phyloP scores from a whole-genome alignment of 2,329 filamentous ascomycete species.

The Tolypocladium amazonense region DNA sequence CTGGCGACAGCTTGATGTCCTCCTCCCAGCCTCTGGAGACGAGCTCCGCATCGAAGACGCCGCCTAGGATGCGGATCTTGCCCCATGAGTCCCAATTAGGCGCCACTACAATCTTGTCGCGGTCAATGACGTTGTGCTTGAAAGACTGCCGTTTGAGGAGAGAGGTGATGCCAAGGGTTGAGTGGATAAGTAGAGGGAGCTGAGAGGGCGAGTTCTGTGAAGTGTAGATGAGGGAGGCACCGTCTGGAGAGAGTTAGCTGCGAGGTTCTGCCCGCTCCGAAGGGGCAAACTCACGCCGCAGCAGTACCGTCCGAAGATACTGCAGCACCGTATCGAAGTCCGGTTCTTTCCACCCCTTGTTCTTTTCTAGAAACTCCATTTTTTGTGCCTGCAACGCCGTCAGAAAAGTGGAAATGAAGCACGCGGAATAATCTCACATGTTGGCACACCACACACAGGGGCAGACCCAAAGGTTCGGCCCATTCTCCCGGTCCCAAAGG shows the following conservation, averaged over 20 bases:
- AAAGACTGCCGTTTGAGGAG: conserved; percentile 67
- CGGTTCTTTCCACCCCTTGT: conserved; percentile 87
- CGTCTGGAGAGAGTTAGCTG: conserved; percentile 42
- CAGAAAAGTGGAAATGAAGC: conserved; percentile 8
- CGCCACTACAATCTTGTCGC: conserved; percentile 88
- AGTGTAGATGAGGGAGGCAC: conserved; percentile 77
- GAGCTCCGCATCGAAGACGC: conserved; percentile 84
- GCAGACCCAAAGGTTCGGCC: conserved; percentile 80
- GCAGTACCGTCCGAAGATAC: conserved; percentile 76
- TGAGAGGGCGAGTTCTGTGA: conserved; percentile 67
- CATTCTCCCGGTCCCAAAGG: conserved; percentile 84
- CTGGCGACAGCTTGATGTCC: conserved; percentile 55
- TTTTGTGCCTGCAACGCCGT: conserved; percentile 55
- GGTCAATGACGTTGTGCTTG: conserved; percentile 84
- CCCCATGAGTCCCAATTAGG: conserved; percentile 99
- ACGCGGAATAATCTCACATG: conserved; percentile 49
- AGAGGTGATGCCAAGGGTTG: conserved; percentile 76
- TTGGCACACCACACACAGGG: conserved; percentile 90
- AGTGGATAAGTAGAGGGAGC: conserved; percentile 71
- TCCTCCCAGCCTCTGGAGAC: conserved; percentile 78
- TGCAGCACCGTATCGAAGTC: conserved; percentile 95
- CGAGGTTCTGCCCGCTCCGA: not conserved
- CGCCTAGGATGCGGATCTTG: conserved; percentile 85
- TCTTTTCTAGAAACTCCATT: conserved; percentile 83
- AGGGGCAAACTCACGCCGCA: conserved; percentile 57